Evolutionary conservation across 179 eudicot species (phyloP), one percentile per base, ranked within the genome.

Genomic region (Spinacia oleracea): DNA sequence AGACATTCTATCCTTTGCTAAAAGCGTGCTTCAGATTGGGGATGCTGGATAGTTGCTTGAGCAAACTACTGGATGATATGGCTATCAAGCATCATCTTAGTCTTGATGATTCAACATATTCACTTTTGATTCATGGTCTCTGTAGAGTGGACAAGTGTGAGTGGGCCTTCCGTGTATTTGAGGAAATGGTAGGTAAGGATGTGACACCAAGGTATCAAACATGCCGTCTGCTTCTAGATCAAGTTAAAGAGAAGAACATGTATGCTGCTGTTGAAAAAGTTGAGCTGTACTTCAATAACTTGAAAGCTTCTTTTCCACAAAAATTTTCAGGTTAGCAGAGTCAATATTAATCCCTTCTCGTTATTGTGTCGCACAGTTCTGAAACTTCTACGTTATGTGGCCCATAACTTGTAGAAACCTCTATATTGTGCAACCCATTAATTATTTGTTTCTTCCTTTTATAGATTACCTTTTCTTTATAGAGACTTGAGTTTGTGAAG

Each of bases 91-190:
- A 96, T 82, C 96, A 89, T 79, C 81, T 96, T 34, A 87, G 99
- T 77, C 84, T 90, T 82, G 97, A 93, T 77, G 72, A 80, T 73
- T 85, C 94, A 16, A 84, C 92, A 12, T 96, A 87, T 81, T 79
- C 92, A 18, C 96, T 93, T 80, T 82, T 96, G 86, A 89, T 96
- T 75, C 97, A 91, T 69, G 94, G 96, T 75, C 87, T 93, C 53
- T 93, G 98, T 81, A 87, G 89, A 83, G 88, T 86, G 38, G 83
- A 86, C 27, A 81, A 83, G 64, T 84, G 86, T 71, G 89, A 89
- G 64, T 81, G 87, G 92, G 99, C 97, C 6, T 89, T 90, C 78
- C 82, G 43, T 20, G 79, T 96, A 3, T 91, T 96, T 71, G 85
- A 85, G 80, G 90, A 91, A 79, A 93, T 96, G 99, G 87, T 90